Percentiles rank a stretch among this genome's conserved stretches.
These are phyloP conservation scores for Aspergillus awamori DNA, from an alignment of 2,329 filamentous ascomycete genomes.

Conservation along the genomic window DNA sequence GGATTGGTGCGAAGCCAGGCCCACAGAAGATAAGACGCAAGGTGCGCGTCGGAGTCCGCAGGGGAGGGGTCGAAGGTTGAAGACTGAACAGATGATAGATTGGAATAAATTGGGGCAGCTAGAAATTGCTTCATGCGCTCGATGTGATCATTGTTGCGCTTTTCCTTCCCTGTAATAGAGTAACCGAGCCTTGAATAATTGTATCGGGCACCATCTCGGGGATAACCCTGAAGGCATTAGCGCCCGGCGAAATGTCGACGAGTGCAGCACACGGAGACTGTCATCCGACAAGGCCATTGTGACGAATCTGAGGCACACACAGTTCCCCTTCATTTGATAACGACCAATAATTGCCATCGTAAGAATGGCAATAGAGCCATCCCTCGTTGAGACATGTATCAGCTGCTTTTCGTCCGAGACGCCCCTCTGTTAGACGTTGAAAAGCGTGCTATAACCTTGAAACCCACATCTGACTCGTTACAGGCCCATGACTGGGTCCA, in stretches of 20 bases:
- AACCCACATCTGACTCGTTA: too few relatives aligned
- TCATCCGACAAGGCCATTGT: neutral
- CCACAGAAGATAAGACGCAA: conserved; percentile 9
- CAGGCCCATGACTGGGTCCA: neutral
- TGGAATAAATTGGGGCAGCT: neutral
- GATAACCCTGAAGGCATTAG: neutral
- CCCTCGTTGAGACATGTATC: neutral
- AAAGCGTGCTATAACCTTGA: neutral
- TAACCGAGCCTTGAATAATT: neutral
- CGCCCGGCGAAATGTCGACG: neutral
- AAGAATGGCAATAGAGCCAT: neutral
- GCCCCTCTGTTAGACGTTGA: neutral
- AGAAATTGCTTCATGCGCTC: neutral
- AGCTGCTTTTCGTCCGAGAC: neutral
- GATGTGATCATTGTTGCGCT: neutral
- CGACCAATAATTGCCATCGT: too few relatives aligned
- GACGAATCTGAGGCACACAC: neutral
- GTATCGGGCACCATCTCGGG: neutral
- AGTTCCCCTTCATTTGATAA: neutral
- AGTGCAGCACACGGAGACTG: too few relatives aligned
- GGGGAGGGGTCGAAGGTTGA: neutral
- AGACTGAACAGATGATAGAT: neutral
- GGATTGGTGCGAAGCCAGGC: conserved; percentile 3
- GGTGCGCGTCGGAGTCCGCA: conserved; percentile 11
- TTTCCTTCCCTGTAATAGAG: neutral